A percentile compares a stretch with the other conserved stretches of the same genome.
These are phyloP conservation scores for Iris pallida DNA, from an alignment of 116 monocot genomes.

Conservation along the genomic window DNA sequence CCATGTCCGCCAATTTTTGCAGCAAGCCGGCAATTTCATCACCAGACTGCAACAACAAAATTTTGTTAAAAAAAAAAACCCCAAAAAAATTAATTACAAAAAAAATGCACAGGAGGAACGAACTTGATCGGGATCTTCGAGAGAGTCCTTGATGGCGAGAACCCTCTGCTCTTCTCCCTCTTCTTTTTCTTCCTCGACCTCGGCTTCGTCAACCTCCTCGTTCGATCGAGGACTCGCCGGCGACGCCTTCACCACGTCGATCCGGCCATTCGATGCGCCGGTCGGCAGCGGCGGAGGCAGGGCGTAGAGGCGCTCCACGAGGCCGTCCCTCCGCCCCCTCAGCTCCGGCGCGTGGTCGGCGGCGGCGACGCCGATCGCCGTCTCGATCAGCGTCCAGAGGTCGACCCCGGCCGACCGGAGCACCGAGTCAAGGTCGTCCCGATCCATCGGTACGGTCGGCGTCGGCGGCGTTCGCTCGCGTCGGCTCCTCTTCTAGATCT, in stretches of 20 bases:
- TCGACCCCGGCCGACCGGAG: slow-evolving; percentile 38
- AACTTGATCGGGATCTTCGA: slow-evolving; percentile 71
- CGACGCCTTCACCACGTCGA: not conserved
- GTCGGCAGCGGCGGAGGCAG: slow-evolving; percentile 1
- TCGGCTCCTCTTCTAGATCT: not conserved
- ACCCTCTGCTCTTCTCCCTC: slow-evolving; percentile 37
- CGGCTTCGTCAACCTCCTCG: not conserved
- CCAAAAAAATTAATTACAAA: not conserved
- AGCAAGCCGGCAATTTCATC: slow-evolving; percentile 48
- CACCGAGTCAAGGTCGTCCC: slow-evolving; percentile 33
- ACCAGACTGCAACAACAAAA: slow-evolving; percentile 31
- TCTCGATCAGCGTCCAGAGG: slow-evolving; percentile 63
- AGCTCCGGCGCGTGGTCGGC: slow-evolving; percentile 52
- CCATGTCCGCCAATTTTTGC: slow-evolving; percentile 69
- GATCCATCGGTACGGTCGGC: slow-evolving; percentile 30
- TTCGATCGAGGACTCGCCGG: slow-evolving; percentile 9
- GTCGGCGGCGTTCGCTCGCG: not conserved
- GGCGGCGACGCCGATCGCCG: slow-evolving; percentile 47
- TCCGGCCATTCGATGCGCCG: not conserved
- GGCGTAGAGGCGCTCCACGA: slow-evolving; percentile 52
- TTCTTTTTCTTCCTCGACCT: slow-evolving; percentile 11
- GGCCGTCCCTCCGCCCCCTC: slow-evolving; percentile 38
- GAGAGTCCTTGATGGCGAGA: slow-evolving; percentile 49
- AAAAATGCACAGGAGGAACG: not conserved
- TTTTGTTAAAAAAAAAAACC: not conserved